Evolutionary conservation across 345 rosid genomes (phyloP).

Genomic region (Heritiera fomes): DNA sequence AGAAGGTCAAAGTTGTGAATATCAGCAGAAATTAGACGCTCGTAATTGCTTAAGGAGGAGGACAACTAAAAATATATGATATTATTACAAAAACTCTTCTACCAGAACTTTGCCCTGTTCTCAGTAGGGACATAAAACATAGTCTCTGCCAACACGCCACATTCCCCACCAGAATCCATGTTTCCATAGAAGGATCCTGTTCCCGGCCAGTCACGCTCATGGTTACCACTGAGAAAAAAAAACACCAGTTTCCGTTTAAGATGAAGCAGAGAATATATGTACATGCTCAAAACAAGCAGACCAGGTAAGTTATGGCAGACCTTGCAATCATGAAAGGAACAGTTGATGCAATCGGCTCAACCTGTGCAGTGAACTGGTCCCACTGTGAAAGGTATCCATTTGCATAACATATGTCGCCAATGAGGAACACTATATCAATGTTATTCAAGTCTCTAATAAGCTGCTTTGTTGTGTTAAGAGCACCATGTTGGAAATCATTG

Average conservation of each 20-base stretch:
- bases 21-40: neutral
- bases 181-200: slow-evolving; percentile 61
- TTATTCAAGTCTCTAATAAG: slow-evolving; percentile 55
- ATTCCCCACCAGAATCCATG: slow-evolving; percentile 77
- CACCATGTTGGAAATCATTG: slow-evolving; percentile 47
- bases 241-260: neutral
- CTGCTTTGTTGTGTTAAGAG: slow-evolving; percentile 66
- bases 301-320: slow-evolving; percentile 25
- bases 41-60: neutral
- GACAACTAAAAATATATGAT: neutral
- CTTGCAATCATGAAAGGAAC: slow-evolving; percentile 78
- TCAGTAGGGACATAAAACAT: slow-evolving; percentile 68
- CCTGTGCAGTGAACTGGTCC: slow-evolving; percentile 72
- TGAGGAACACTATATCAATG: slow-evolving; percentile 63
- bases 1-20: neutral
- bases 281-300: neutral
- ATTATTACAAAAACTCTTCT: neutral
- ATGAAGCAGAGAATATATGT: neutral
- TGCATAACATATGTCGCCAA: slow-evolving; percentile 72
- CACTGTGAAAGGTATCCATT: slow-evolving; percentile 74
- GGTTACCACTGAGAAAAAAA: slow-evolving; percentile 56
- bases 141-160: slow-evolving; percentile 71
- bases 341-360: slow-evolving; percentile 68
- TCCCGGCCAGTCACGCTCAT: slow-evolving; percentile 73
- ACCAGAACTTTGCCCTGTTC: slow-evolving; percentile 71